A percentile compares a stretch with the other conserved stretches of the same genome.
Conservation (phyloP, 2,329 filamentous ascomycete genomes). For the Ambrosiella beaveri region DNA sequence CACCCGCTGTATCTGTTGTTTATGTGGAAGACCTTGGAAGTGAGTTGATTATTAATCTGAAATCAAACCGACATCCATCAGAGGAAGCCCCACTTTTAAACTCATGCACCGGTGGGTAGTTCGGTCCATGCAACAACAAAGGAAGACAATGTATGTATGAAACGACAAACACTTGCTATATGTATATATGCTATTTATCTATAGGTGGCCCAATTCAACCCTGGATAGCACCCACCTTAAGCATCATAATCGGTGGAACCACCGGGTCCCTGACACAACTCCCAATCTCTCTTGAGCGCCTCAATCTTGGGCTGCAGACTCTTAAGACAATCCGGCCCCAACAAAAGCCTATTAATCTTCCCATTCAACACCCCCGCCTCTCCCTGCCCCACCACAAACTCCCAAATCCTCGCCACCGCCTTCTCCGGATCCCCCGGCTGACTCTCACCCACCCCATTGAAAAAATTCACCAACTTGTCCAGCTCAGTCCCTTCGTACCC, state of each 20-base stretch:
- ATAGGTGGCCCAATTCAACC: no score
- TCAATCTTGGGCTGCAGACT: constrained; percentile 17
- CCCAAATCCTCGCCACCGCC: constrained; percentile 22
- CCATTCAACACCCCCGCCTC: constrained; percentile 15
- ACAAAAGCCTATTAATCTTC: constrained; percentile 20
- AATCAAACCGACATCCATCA: no score
- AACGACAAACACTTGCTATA: no score
- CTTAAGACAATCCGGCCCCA: constrained; percentile 21
- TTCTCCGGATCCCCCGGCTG: constrained; percentile 26
- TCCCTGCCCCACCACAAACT: constrained; percentile 21
- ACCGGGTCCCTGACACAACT: background rate
- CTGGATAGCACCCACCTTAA: background rate
- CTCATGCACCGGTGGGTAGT: no score
- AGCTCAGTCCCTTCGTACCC: constrained; percentile 19
- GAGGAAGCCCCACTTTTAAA: no score
- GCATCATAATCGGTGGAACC: background rate
- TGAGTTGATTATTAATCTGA: no score
- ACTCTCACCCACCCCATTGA: constrained; percentile 18
- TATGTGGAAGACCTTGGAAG: no score
- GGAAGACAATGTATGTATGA: no score
- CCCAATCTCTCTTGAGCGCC: constrained; percentile 9
- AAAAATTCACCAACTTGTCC: constrained; percentile 16
- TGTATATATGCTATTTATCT: background rate
- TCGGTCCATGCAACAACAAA: no score
- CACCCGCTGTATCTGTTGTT: no score